Conservation (phyloP, 1,284 basidiomycete genomes). For the Thelephora terrestris region DNA sequence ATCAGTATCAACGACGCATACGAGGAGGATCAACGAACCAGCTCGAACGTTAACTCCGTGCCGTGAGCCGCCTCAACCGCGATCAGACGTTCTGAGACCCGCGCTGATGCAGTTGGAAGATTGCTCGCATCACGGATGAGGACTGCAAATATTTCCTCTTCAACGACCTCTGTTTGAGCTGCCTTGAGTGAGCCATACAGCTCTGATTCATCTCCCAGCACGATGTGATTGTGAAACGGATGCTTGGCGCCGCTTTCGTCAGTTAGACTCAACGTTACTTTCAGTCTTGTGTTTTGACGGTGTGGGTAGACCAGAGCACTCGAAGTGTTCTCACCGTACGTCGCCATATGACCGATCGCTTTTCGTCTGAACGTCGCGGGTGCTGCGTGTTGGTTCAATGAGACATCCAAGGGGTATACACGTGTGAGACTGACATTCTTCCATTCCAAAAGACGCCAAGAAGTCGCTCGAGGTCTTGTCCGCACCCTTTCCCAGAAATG, state of each 20-base stretch:
- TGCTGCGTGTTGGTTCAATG: conserved; percentile 31
- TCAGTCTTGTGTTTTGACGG: conserved; percentile 47
- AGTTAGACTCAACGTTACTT: conserved; percentile 38
- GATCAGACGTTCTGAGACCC: conserved; percentile 66
- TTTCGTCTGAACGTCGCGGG: conserved; percentile 47
- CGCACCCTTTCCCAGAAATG: conserved; percentile 57
- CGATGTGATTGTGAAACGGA: conserved; percentile 29
- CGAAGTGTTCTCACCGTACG: conserved; percentile 28
- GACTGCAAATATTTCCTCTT: conserved; percentile 66
- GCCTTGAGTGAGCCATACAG: conserved; percentile 41
- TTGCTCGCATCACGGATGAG: conserved; percentile 63
- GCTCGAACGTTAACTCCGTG: conserved; percentile 58
- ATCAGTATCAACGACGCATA: conserved; percentile 6
- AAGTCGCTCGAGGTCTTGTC: conserved; percentile 75
- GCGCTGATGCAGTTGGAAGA: conserved; percentile 60
- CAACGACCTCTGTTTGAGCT: conserved; percentile 62
- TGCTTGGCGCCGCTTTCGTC: conserved; percentile 24
- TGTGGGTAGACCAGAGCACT: conserved; percentile 50
- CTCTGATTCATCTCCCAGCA: conserved; percentile 23
- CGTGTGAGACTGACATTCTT: conserved; percentile 46
- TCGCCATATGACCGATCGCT: conserved; percentile 58
- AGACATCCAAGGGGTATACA: conserved; percentile 7
- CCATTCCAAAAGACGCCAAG: conserved; percentile 64
- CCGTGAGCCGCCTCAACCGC: conserved; percentile 61
- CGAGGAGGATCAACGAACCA: conserved; percentile 31